phyloP scores from a whole-genome alignment of 192 early-diverging fungal genomes.

The Chytriomyces confervae region DNA sequence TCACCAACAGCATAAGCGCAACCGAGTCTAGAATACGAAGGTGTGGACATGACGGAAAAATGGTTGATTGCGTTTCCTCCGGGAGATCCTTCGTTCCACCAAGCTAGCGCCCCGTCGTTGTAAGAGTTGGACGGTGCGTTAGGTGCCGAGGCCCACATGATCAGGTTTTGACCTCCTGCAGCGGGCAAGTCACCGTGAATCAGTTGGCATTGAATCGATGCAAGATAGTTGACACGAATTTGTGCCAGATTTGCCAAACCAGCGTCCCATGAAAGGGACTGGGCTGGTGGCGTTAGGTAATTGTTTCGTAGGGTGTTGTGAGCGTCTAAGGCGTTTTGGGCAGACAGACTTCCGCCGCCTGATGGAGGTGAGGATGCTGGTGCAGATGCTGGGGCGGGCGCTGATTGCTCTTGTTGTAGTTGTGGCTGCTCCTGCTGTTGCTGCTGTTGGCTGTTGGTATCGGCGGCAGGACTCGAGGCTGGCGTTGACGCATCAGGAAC shows the following conservation, averaged over 20 bases:
- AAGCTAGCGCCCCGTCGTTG: background rate
- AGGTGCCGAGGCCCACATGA: background rate
- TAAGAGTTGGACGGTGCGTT: background rate
- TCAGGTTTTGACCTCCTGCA: conserved; percentile 11
- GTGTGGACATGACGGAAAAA: background rate
- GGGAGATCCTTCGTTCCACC: background rate
- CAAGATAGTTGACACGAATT: background rate
- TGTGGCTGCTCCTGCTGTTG: background rate
- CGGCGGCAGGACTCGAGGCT: too few relatives aligned
- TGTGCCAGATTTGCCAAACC: background rate
- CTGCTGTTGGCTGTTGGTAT: too few relatives aligned
- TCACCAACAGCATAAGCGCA: background rate
- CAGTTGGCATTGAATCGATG: background rate
- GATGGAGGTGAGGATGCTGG: background rate
- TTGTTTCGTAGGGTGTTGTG: background rate
- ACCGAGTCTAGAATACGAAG: background rate
- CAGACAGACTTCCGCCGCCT: background rate
- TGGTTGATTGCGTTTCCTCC: conserved; percentile 1
- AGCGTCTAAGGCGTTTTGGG: background rate
- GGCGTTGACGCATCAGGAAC: too few relatives aligned
- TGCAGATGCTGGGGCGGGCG: background rate
- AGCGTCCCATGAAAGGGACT: conserved; percentile 1
- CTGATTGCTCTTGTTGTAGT: background rate
- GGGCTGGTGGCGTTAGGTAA: background rate
- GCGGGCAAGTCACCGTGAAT: background rate